Evolutionary conservation across 2,329 filamentous ascomycete genomes (phyloP), one percentile per base, ranked within the genome.

Genomic region (Trichoderma atrobrunneum): DNA sequence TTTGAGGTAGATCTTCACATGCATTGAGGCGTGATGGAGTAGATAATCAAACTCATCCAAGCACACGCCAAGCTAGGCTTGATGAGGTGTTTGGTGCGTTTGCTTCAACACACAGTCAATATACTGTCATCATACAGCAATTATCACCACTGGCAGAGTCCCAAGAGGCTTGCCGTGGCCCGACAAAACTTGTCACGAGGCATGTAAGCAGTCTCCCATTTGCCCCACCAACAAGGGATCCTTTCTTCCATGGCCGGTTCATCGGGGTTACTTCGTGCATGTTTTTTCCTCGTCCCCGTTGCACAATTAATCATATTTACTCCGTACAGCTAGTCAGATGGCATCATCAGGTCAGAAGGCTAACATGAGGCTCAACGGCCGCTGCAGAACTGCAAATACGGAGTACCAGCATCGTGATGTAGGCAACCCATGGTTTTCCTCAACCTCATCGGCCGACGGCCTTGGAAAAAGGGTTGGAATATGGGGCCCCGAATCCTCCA

Each of bases 401-500:
- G 39, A 43, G 24, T 24, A 34, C 39, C n/a, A 36, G 36, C 57
- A 69, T 73, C 70, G 72, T 76, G 66, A 91, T 93, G 90, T 93
- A 90, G 90, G 87, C 86, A 83, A 76, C 86, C 88, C 89, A 95
- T 95, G 93, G 92, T 95, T 95, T 89, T 91, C 92, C 92, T 91
- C 89, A 92, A 91, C 93, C 89, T 95, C 93, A 97, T 85, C 77
- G 88, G 90, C 92, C 93, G 86, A 97, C 91, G 93, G 92, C 89
- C 92, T 96, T 88, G 90, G 93, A 88, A 89, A 93, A 88, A 89
- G 93, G 91, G 84, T 86, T 90, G 92, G 92, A 95, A 95, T 95
- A 94, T 95, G 90, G 90, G 88, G 88, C 87, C 91, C 85, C 85
- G 83, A 84, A 83, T 81, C 75, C 76, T 82, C 81, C 81, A 84